Percentiles rank a stretch among this genome's conserved stretches.
Conservation (phyloP, 148 eudicot genomes). For the Silene conica region DNA sequence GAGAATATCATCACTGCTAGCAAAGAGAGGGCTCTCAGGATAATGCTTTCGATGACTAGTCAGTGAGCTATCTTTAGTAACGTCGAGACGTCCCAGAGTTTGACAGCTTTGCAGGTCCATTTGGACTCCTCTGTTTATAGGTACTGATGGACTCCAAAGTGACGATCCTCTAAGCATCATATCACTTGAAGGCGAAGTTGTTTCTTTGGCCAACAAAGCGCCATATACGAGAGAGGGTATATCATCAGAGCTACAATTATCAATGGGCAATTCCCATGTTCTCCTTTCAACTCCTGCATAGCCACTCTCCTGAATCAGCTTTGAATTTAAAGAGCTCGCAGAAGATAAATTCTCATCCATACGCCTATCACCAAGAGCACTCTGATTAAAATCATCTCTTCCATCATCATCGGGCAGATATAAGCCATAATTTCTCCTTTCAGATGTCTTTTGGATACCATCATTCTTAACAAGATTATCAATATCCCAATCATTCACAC, state of each 20-base stretch:
- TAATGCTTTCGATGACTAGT: conserved; percentile 14
- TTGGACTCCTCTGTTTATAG: conserved; percentile 20
- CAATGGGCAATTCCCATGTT: conserved; percentile 14
- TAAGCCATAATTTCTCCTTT: conserved; percentile 17
- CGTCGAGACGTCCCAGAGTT: conserved; percentile 14
- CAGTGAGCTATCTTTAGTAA: conserved; percentile 13
- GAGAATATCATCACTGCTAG: conserved; percentile 13
- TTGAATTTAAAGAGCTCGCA: conserved; percentile 14
- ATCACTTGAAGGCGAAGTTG: conserved; percentile 28
- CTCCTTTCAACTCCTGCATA: conserved; percentile 23
- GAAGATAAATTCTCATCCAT: conserved; percentile 21
- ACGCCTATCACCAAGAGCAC: conserved; percentile 19
- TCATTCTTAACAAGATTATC: conserved; percentile 8
- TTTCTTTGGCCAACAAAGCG: conserved; percentile 24
- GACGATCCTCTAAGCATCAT: conserved; percentile 21
- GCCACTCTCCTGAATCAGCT: conserved; percentile 10
- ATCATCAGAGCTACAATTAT: conserved; percentile 24
- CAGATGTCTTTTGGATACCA: conserved; percentile 25
- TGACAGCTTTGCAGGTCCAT: conserved; percentile 20
- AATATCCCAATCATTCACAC: conserved; percentile 23
- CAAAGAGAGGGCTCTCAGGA: conserved; percentile 6
- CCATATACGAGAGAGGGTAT: conserved; percentile 23
- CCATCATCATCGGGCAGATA: conserved; percentile 25
- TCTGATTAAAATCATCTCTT: conserved; percentile 28
- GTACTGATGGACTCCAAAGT: conserved; percentile 17